A percentile compares a stretch with the other conserved stretches of the same genome.
Evolutionary conservation across 352 stramenopile species (phyloP).

Genomic region (Pythium sukuiense): DNA sequence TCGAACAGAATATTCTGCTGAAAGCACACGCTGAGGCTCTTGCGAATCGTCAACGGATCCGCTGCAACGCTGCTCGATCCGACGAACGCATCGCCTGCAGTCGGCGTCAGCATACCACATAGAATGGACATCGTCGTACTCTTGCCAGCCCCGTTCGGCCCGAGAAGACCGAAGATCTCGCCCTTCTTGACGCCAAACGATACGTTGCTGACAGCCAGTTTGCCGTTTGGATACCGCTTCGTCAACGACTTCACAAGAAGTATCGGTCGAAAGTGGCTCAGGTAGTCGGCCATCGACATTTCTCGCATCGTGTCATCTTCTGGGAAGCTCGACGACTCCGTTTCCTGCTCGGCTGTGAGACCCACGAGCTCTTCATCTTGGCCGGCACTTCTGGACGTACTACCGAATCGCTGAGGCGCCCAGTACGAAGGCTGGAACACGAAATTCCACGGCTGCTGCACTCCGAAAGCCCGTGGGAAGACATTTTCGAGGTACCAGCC

Average conservation of each 20-base stretch:
- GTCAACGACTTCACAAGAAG: slow-evolving; percentile 58
- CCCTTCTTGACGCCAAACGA: slow-evolving; percentile 88
- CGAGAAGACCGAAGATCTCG: slow-evolving; percentile 93
- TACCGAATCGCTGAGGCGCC: slow-evolving; percentile 32
- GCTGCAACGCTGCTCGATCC: slow-evolving; percentile 47
- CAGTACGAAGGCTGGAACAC: slow-evolving; percentile 86
- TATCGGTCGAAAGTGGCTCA: slow-evolving; percentile 54
- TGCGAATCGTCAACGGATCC: slow-evolving; percentile 52
- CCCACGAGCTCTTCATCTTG: slow-evolving; percentile 22
- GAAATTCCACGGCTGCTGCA: slow-evolving; percentile 94
- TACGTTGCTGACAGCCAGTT: slow-evolving; percentile 77
- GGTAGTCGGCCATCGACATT: slow-evolving; percentile 51
- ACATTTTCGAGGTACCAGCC: slow-evolving; percentile 95
- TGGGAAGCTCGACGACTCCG: background rate
- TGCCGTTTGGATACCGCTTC: slow-evolving; percentile 76
- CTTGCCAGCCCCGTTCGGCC: slow-evolving; percentile 94
- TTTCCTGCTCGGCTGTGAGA: slow-evolving; percentile 11
- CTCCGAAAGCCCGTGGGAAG: slow-evolving; percentile 90
- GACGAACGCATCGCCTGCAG: slow-evolving; percentile 65
- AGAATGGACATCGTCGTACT: slow-evolving; percentile 97
- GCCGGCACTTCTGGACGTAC: background rate
- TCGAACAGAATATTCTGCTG: slow-evolving; percentile 85
- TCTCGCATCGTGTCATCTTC: slow-evolving; percentile 70
- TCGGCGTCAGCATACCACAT: slow-evolving; percentile 89
- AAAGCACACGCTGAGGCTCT: slow-evolving; percentile 82